A percentile compares a stretch with the other conserved stretches of the same genome.
Conservation (phyloP, 331 rosid species). For the Malus hybrid region DNA sequence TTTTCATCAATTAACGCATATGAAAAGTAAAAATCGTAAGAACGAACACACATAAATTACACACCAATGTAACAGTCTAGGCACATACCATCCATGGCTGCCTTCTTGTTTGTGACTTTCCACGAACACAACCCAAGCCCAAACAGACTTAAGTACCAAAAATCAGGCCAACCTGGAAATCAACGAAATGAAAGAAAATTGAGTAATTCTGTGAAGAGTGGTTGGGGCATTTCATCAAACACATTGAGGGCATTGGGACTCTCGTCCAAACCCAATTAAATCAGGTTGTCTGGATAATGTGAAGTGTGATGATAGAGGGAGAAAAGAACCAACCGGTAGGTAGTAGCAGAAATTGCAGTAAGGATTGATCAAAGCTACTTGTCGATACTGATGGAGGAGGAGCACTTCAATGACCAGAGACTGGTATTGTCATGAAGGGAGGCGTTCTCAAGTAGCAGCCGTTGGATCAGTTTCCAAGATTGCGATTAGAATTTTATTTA, state of each 20-base stretch:
- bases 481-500: no score
- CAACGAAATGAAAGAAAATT: not conserved
- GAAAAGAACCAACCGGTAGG: no score
- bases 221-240: constrained; percentile 3
- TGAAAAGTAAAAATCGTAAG: not conserved
- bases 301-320: no score
- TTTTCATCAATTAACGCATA: not conserved
- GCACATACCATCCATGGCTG: constrained; percentile 71
- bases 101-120: constrained; percentile 16
- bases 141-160: not conserved
- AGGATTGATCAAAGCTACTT: no score
- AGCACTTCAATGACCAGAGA: no score
- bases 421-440: no score
- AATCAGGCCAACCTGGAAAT: constrained; percentile 1
- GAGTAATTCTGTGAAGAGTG: not conserved
- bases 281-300: no score
- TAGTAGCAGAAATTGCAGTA: no score
- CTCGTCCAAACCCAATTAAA: not conserved
- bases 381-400: no score
- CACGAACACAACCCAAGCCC: not conserved
- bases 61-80: not conserved
- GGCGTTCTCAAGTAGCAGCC: no score
- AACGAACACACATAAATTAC: not conserved
- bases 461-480: no score
- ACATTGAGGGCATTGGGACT: not conserved